Evolutionary conservation across 306 rosid genomes (phyloP), one percentile per base, ranked within the genome.

Genomic region (Potentilla sterilis): DNA sequence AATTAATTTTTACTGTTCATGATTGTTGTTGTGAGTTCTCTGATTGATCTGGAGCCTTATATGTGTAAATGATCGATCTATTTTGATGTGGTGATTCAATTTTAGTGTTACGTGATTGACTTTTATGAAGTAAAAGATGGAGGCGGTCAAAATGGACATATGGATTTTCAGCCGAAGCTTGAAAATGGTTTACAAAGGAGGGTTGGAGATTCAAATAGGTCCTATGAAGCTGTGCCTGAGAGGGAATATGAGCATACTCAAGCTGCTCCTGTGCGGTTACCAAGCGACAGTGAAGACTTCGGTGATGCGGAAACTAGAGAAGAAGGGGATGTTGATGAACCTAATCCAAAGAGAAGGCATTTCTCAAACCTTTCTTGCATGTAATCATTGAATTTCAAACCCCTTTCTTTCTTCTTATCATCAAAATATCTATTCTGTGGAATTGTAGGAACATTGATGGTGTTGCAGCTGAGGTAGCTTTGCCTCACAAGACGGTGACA

Each of bases 311-410:
- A 89, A 76, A 76, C 70, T 55, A 83, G 81, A 73, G 99, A 85
- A 75, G 89, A 85, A 76, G 91, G 83, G 42, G 89, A 80, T 79
- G 87, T 68, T 37, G 77, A 70, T 52, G 93, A 87, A 74, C 99
- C 91, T 72, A 88, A 92, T 80, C 89, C 96, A 54, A 92, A 96
- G 89, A 88, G 96, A 87, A 92, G 96, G 97, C 74, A 85, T 71
- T 85, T 75, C 74, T 71, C 19, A 35, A 37, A 70, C 52, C 48
- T 68, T 65, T 51, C 40, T 79, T 67, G 69, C 34, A 24, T 74
- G 16, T 59, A 28, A 5, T 32, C 14, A 10, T 34, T 43, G 35
- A 8, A 59, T 72, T 51, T 14, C 11, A 49, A 21, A 2, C 13
- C 54, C 49, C 28, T 75, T 71, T 54, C 24, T 22, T 75, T 80